A percentile compares a stretch with the other conserved stretches of the same genome.
phyloP scores from a whole-genome alignment of 208 protist genomes.

The Vickermania ingenoplastis region DNA sequence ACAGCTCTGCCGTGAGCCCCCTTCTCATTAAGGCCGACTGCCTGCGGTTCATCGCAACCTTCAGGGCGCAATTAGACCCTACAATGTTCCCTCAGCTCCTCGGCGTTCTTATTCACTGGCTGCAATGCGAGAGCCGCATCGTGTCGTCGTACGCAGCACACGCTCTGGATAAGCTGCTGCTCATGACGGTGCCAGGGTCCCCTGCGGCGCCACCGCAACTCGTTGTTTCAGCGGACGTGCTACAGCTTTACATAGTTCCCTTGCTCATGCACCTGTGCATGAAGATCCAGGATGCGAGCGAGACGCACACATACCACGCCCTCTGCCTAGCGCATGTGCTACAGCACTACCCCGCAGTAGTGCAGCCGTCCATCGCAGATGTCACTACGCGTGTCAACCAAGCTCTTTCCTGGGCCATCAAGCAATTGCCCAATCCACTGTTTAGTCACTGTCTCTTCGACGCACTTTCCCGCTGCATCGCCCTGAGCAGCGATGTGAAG shows the following conservation, averaged over 20 bases:
- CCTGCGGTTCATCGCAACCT: conserved; percentile 92
- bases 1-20: conserved; percentile 30
- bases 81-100: conserved; percentile 39
- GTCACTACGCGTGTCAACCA: conserved; percentile 40
- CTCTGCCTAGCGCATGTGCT: conserved; percentile 86
- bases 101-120: conserved; percentile 47
- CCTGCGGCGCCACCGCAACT: conserved; percentile 28
- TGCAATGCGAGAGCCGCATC: conserved; percentile 65
- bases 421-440: conserved; percentile 90
- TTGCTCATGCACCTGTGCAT: conserved; percentile 82
- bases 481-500: conserved; percentile 21
- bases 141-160: conserved; percentile 92
- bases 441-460: conserved; percentile 98
- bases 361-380: conserved; percentile 44
- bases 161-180: conserved; percentile 86
- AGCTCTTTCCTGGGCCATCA: conserved; percentile 46
- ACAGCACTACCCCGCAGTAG: conserved; percentile 24
- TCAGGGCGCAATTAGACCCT: conserved; percentile 82
- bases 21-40: conserved; percentile 92
- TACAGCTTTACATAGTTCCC: neutral
- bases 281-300: conserved; percentile 25
- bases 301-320: conserved; percentile 88
- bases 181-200: neutral
- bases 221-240: conserved; percentile 24
- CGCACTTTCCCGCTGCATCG: conserved; percentile 87